Base-by-base conservation (phyloP, 2,329 filamentous ascomycete genomes). In the Elsinoe arachidis region DNA sequence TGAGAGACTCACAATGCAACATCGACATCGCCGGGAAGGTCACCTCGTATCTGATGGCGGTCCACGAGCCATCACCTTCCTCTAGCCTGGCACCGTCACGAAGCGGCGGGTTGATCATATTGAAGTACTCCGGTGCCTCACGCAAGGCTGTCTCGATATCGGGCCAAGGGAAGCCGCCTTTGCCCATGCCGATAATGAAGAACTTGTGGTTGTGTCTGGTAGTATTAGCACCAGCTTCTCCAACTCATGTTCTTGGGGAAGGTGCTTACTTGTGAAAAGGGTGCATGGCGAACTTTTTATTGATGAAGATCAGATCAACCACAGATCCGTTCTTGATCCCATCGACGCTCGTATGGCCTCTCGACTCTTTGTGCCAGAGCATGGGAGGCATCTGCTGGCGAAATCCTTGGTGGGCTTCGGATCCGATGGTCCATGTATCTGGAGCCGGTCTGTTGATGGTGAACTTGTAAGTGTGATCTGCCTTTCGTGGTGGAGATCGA, bases 261-360 rank as follows among this genome's bases (percentile, higher is more conserved):
- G 41, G 10, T 21, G 23, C 41, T n/a, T 23, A 46, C 60, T 66
- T 66, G 61, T 66, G 65, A 54, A 66, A 66, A 3, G 65, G 64
- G 57, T 66, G 64, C 44, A 58, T 60, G 15, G 64, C 59, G 43
- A 61, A 55, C 43, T 63, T 62, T 3, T 60, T 59, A 47, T 66
- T 67, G 35, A 62, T 60, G 53, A 63, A 63, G 39, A 66, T 62
- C 47, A 66, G 64, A 57, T 66, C 64, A 12, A 66, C 65, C 5
- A 62, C 61, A 3, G 64, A 63, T 4, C 63, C 65, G 38, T 66
- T 66, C 35, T 53, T 60, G 30, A 63, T 83, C 83, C 53, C 58
- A 12, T 26, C 49, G 54, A 61, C 59, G 23, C 54, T 56, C 6
- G 60, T 61, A 11, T 52, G 47, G 11, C 61, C 61, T 34, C 60